Percentiles rank a stretch among this genome's conserved stretches.
phyloP scores from a whole-genome alignment of 2,329 filamentous ascomycete species.

The Corinectria fuckeliana region DNA sequence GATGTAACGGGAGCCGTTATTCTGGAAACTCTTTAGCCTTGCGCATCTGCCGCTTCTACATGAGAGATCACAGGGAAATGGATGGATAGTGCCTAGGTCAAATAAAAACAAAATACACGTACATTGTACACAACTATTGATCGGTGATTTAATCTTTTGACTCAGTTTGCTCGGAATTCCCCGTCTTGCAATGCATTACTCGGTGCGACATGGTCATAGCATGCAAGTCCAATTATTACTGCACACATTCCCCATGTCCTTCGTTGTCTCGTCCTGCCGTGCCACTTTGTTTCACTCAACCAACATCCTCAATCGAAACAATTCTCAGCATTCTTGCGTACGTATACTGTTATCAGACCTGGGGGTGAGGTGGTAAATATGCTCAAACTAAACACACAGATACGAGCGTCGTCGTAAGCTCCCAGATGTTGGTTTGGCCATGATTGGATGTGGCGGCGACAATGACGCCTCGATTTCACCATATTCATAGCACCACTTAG shows the following conservation, averaged over 20 bases:
- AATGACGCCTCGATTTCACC: neutral
- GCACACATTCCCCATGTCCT: neutral
- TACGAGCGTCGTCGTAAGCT: neutral
- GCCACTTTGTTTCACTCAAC: neutral
- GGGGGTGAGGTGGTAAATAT: neutral
- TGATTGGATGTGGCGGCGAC: neutral
- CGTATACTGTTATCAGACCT: neutral
- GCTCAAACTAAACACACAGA: neutral
- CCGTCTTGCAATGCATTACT: neutral
- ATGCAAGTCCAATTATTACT: neutral
- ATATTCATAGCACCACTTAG: too few species aligned
- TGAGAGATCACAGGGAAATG: neutral
- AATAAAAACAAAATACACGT: neutral
- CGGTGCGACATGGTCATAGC: neutral
- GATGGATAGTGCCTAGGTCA: neutral
- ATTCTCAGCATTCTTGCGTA: neutral
- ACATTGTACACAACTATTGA: too few species aligned
- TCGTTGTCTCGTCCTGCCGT: neutral
- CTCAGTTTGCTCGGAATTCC: too few species aligned
- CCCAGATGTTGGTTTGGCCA: neutral
- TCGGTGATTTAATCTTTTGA: too few species aligned
- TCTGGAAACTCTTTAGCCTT: slow-evolving; percentile 2
- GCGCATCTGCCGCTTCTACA: slow-evolving; percentile 13
- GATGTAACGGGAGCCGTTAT: neutral
- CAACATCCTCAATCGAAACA: neutral